Evolutionary conservation across 2,329 filamentous ascomycete species (phyloP).

Genomic region (Grosmannia serpens): DNA sequence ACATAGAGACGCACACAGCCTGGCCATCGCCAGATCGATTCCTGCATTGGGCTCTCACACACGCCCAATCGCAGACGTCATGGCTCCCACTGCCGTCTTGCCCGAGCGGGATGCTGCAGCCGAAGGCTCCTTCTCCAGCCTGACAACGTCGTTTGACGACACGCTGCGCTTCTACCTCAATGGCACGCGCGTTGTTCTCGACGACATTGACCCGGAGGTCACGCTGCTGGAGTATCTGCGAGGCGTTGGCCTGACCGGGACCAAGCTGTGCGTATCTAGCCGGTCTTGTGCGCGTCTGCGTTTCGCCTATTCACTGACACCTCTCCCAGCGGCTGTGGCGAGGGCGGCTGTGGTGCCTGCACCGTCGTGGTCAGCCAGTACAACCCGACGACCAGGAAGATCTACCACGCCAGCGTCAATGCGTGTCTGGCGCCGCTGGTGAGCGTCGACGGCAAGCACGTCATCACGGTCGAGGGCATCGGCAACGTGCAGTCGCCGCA

Average conservation of each 20-base stretch:
- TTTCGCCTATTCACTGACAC: not conserved
- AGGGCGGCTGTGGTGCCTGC: conserved; percentile 93
- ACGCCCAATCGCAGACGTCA: conserved; percentile 16
- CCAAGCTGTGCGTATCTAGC: conserved; percentile 54
- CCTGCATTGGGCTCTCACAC: not conserved
- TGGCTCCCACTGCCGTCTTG: conserved; percentile 46
- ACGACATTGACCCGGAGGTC: conserved; percentile 79
- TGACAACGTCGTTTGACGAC: conserved; percentile 74
- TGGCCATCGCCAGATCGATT: not conserved
- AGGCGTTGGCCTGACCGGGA: conserved; percentile 86
- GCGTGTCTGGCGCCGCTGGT: conserved; percentile 88
- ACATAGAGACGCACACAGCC: not conserved
- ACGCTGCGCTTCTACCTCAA: conserved; percentile 90
- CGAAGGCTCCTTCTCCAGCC: conserved; percentile 25
- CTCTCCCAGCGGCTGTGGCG: conserved; percentile 61
- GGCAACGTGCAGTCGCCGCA: conserved; percentile 80
- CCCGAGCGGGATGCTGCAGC: conserved; percentile 28
- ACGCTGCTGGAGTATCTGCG: conserved; percentile 89
- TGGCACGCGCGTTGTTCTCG: conserved; percentile 76
- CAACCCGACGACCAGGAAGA: conserved; percentile 82
- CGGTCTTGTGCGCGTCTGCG: not conserved
- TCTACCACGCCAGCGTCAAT: conserved; percentile 95
- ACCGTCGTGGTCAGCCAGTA: conserved; percentile 90
- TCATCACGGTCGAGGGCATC: conserved; percentile 95
- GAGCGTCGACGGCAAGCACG: conserved; percentile 93